These are phyloP conservation scores for Sphaerobolus stellatus DNA, from an alignment of 1,284 basidiomycete species.

Conservation along the genomic window DNA sequence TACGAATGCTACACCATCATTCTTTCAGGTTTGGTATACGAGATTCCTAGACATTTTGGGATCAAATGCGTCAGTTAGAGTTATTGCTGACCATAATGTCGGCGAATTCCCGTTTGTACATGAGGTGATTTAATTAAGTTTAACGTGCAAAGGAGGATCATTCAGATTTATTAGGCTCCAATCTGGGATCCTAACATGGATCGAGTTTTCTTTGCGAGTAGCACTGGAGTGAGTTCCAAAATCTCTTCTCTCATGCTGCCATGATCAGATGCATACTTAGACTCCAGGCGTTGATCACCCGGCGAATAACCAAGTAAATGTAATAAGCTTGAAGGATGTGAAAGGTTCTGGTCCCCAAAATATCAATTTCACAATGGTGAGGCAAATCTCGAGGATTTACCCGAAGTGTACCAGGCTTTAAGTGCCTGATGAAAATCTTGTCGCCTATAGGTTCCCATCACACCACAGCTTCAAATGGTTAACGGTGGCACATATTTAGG, in stretches of 20 bases:
- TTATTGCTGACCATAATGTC: conserved; percentile 51
- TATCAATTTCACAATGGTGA: conserved; percentile 53
- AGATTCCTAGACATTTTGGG: conserved; percentile 64
- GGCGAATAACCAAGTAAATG: conserved; percentile 43
- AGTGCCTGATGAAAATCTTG: neutral
- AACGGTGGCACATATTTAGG: conserved; percentile 67
- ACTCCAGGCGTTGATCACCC: conserved; percentile 29
- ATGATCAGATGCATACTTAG: neutral
- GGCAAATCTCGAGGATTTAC: conserved; percentile 21
- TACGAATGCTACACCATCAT: conserved; percentile 46
- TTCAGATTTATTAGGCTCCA: conserved; percentile 41
- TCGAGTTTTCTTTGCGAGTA: conserved; percentile 53
- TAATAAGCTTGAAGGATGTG: conserved; percentile 38
- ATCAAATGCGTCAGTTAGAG: conserved; percentile 50
- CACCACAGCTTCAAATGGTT: conserved; percentile 51
- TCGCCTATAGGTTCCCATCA: conserved; percentile 22
- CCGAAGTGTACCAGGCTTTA: conserved; percentile 5
- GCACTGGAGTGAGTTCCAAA: conserved; percentile 41
- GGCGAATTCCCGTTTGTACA: conserved; percentile 61
- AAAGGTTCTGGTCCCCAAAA: conserved; percentile 40
- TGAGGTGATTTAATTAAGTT: conserved; percentile 37
- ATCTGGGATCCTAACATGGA: conserved; percentile 60
- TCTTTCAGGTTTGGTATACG: conserved; percentile 68
- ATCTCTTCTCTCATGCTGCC: conserved; percentile 2
- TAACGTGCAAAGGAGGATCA: neutral